These are phyloP conservation scores for Colletotrichum sp. DNA, from an alignment of 2,329 filamentous ascomycete species.

Conservation along the genomic window DNA sequence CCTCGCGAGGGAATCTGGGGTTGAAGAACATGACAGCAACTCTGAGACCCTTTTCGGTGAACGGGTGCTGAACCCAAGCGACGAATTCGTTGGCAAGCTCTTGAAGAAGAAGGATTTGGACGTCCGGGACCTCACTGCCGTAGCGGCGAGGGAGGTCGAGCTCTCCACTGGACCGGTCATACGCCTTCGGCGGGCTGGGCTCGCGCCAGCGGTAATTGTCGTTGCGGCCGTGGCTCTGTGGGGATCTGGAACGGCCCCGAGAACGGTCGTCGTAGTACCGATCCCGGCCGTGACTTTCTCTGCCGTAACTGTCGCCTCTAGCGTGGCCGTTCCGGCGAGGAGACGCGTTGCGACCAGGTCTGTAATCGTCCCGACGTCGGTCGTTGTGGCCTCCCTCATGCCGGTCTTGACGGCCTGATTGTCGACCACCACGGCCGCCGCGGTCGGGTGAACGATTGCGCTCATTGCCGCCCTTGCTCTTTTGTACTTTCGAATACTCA, in stretches of 20 bases:
- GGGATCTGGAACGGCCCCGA: conserved; percentile 73
- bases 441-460: conserved; percentile 65
- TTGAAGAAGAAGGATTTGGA: conserved; percentile 84
- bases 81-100: conserved; percentile 82
- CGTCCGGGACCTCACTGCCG: conserved; percentile 80
- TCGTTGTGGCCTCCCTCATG: conserved; percentile 46
- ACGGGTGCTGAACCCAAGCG: conserved; percentile 78
- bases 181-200: conserved; percentile 61
- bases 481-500: conserved; percentile 87
- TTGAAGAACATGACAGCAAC: conserved; percentile 82
- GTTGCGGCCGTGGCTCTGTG: conserved; percentile 50
- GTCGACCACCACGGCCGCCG: conserved; percentile 41
- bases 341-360: conserved; percentile 63
- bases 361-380: conserved; percentile 66
- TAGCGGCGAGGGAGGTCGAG: conserved; percentile 76
- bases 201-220: conserved; percentile 70
- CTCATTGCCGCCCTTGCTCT: conserved; percentile 70
- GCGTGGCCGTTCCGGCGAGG: conserved; percentile 53
- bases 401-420: conserved; percentile 45
- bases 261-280: conserved; percentile 44
- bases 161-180: conserved; percentile 57
- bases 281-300: conserved; percentile 63
- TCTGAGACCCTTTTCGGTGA: conserved; percentile 72
- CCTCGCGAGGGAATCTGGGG: conserved; percentile 68
- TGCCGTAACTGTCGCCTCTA: conserved; percentile 48